These are phyloP conservation scores for Ilex asprella DNA, from an alignment of 257 asterid species.

Conservation along the genomic window DNA sequence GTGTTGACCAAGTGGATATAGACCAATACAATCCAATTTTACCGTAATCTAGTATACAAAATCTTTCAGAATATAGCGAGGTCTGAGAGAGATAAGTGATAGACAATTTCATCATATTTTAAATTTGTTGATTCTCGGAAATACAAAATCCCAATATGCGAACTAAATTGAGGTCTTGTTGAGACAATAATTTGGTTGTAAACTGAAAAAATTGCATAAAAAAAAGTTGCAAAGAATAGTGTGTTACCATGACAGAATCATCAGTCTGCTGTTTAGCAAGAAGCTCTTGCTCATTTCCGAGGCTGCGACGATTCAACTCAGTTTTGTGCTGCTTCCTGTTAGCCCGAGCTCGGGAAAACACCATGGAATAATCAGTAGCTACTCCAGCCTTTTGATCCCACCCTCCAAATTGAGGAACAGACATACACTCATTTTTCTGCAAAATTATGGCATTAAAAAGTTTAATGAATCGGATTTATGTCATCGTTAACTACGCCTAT, in stretches of 20 bases:
- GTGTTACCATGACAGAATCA: slow-evolving; percentile 19
- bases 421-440: slow-evolving; percentile 22
- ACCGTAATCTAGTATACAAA: too few relatives aligned
- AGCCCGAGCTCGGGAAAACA: slow-evolving; percentile 44
- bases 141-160: too few relatives aligned
- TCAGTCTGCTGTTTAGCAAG: slow-evolving; percentile 9
- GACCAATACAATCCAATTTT: slow-evolving; percentile 18
- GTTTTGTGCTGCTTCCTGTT: slow-evolving; percentile 33
- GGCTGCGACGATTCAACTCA: slow-evolving; percentile 24
- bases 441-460: background rate
- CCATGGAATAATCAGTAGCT: slow-evolving; percentile 36
- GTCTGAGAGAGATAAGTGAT: too few relatives aligned
- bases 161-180: too few relatives aligned
- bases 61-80: too few relatives aligned
- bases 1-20: slow-evolving; percentile 29
- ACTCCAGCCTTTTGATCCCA: slow-evolving; percentile 41
- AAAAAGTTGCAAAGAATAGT: background rate
- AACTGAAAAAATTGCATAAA: too few relatives aligned
- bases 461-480: background rate
- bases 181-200: too few relatives aligned
- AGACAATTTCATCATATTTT: too few relatives aligned
- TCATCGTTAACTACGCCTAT: background rate
- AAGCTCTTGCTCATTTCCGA: slow-evolving; percentile 36
- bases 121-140: too few relatives aligned
- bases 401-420: slow-evolving; percentile 53